Percentiles rank a stretch among this genome's conserved stretches.
These are phyloP conservation scores for Hyaloraphidium curvatum DNA, from an alignment of 192 early-diverging fungal genomes.

Conservation along the genomic window DNA sequence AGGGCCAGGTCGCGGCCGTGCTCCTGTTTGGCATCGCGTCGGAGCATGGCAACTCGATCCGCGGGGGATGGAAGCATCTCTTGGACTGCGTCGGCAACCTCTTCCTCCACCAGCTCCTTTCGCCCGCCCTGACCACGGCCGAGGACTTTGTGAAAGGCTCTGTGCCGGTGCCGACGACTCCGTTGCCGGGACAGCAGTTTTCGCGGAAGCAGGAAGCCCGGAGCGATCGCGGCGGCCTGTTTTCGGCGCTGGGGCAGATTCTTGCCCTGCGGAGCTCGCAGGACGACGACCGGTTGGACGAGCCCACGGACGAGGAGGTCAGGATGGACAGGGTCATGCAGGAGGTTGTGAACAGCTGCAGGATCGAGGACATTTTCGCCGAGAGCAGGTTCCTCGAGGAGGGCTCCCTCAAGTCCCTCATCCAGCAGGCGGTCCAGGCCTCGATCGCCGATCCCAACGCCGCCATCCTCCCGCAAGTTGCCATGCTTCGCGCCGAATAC, in stretches of 20 bases:
- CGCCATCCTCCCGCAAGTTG: too few relatives aligned
- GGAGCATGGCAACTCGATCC: conserved; percentile 47
- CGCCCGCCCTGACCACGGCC: conserved; percentile 37
- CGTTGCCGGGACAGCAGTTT: conserved; percentile 13
- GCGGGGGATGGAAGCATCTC: conserved; percentile 48
- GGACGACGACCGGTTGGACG: conserved; percentile 30
- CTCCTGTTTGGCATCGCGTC: conserved; percentile 59
- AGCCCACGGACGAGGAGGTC: conserved; percentile 50
- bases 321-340: conserved; percentile 38
- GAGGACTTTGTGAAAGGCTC: conserved; percentile 54
- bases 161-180: conserved; percentile 42
- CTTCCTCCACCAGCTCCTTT: conserved; percentile 56
- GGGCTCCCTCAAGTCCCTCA: too few relatives aligned
- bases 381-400: conserved; percentile 17
- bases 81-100: conserved; percentile 53
- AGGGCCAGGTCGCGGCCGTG: conserved; percentile 75
- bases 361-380: conserved; percentile 46
- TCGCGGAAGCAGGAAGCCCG: conserved; percentile 22
- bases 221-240: conserved; percentile 36
- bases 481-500: too few relatives aligned
- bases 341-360: conserved; percentile 47
- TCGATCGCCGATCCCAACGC: too few relatives aligned
- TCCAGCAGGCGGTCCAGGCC: too few relatives aligned
- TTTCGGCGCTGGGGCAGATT: conserved; percentile 62
- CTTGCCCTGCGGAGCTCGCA: conserved; percentile 34